Evolutionary conservation across 306 rosid genomes (phyloP).

Genomic region (Glycine tomentella): DNA sequence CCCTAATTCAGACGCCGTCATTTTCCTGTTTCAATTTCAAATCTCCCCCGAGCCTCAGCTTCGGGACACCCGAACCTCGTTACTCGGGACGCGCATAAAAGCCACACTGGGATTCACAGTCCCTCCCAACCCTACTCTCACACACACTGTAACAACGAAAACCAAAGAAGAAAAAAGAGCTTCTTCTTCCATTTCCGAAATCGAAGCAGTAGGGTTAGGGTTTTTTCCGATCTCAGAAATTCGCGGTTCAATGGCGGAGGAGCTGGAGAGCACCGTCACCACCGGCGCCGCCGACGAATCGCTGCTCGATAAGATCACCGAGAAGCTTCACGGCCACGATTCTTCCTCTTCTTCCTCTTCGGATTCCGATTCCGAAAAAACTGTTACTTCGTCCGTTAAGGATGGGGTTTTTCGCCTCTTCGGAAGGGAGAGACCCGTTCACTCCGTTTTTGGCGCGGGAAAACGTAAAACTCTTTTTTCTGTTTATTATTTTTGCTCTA

Average conservation of each 20-base stretch:
- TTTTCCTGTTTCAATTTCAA: no score
- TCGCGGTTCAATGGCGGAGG: slow-evolving; percentile 36
- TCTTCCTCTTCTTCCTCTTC: slow-evolving; percentile 38
- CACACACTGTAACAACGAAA: not conserved
- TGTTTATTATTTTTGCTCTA: no score
- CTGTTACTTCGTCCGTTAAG: slow-evolving; percentile 48
- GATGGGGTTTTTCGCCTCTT: slow-evolving; percentile 65
- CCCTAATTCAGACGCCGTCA: no score
- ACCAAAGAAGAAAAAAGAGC: not conserved
- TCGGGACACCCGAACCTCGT: slow-evolving; percentile 25
- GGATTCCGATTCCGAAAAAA: slow-evolving; percentile 47
- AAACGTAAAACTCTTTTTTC: slow-evolving; percentile 54
- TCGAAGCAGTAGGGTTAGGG: slow-evolving; percentile 28
- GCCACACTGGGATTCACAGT: not conserved
- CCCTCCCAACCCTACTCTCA: not conserved
- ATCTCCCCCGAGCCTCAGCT: not conserved
- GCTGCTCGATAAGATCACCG: slow-evolving; percentile 55
- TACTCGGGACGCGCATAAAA: slow-evolving; percentile 37
- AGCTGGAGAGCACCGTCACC: slow-evolving; percentile 34
- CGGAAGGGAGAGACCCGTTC: slow-evolving; percentile 72
- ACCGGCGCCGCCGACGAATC: slow-evolving; percentile 46
- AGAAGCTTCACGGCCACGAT: slow-evolving; percentile 62
- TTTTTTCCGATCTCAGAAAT: slow-evolving; percentile 4
- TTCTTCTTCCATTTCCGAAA: not conserved
- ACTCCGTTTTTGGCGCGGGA: slow-evolving; percentile 75